Base-by-base conservation (phyloP, 345 rosid genomes). In the Pugionium cornutum region DNA sequence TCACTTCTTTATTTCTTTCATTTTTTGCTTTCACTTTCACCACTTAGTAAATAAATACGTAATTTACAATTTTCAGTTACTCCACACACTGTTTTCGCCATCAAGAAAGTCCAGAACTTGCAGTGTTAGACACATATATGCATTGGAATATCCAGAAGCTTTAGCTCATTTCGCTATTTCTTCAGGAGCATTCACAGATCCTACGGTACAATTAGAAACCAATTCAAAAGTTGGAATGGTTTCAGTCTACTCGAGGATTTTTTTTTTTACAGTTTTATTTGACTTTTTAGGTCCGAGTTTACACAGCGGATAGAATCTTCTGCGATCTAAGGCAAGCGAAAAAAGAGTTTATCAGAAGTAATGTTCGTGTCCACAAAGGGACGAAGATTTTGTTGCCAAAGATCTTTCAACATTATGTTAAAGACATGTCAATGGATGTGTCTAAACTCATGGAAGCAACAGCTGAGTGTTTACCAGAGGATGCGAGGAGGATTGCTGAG, bases 141-240 rank as follows among this genome's bases (percentile, higher is more conserved):
- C 95, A 4, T 72, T 91, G 54, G 95, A 91, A 30, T 91, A 86
- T 64, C 84, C 89, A 1, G 95, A 91, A 73, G 89, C 91, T 1
- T 87, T 86, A 42, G 92, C 87, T 68, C 95, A 88, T 76, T 91
- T 91, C 71, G 86, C 91, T 6, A 86, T 91, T 2, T 84, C 86
- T 72, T 84, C 83, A 3, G 97, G 96, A 27, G 73, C 89, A 18
- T 80, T 78, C 69, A 86, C 89, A 9, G 97, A 86, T 68, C 96
- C 96, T 4, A 75, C 53, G 82, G 96, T 88, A 39, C 79, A 11
- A 10, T 35, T 6, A 9, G 0, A 34, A 35, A 60, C 57, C 37
- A 33, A 29, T 9, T 6, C 44, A 68, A n/a, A 9, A 18, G 18
- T 45, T 37, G 10, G 54, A 10, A 37, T 49, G 9, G 33, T 9